These are phyloP conservation scores for Talaromyces sp. DNA, from an alignment of 2,329 filamentous ascomycete species.

Conservation along the genomic window DNA sequence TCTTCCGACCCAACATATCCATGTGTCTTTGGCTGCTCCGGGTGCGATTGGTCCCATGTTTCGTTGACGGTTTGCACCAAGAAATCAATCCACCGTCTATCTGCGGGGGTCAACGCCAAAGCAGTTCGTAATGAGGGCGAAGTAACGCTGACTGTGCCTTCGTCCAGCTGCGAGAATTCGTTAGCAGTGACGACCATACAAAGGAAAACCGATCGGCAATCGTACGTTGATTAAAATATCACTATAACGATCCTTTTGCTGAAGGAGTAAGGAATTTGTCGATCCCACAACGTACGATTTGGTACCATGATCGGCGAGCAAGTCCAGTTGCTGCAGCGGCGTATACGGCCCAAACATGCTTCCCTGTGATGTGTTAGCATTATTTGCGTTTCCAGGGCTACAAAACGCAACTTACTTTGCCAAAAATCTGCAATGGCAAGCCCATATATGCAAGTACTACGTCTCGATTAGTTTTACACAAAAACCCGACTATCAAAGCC, in stretches of 20 bases:
- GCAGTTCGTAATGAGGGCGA: slow-evolving; percentile 72
- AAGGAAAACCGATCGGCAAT: neutral
- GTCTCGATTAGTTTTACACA: slow-evolving; percentile 16
- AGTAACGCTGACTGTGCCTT: slow-evolving; percentile 76
- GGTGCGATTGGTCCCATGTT: slow-evolving; percentile 92
- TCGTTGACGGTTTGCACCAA: slow-evolving; percentile 90
- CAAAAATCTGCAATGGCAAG: slow-evolving; percentile 88
- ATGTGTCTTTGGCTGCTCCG: slow-evolving; percentile 83
- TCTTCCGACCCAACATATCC: slow-evolving; percentile 95
- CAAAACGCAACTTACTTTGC: slow-evolving; percentile 55
- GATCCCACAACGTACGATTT: slow-evolving; percentile 98
- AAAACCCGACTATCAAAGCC: neutral
- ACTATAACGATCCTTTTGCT: slow-evolving; percentile 92
- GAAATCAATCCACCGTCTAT: slow-evolving; percentile 94
- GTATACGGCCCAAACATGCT: slow-evolving; percentile 96
- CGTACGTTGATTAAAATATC: slow-evolving; percentile 82
- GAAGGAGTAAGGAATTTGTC: slow-evolving; percentile 87
- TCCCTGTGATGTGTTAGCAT: slow-evolving; percentile 55
- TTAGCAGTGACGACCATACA: neutral
- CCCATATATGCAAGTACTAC: slow-evolving; percentile 86
- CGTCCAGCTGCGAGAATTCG: slow-evolving; percentile 59
- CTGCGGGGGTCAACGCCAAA: slow-evolving; percentile 73
- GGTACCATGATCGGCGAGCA: slow-evolving; percentile 86
- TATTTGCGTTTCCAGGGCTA: neutral
- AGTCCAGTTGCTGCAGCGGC: slow-evolving; percentile 88